phyloP scores from a whole-genome alignment of 2,329 filamentous ascomycete genomes.

The Dactylellina leptospora region DNA sequence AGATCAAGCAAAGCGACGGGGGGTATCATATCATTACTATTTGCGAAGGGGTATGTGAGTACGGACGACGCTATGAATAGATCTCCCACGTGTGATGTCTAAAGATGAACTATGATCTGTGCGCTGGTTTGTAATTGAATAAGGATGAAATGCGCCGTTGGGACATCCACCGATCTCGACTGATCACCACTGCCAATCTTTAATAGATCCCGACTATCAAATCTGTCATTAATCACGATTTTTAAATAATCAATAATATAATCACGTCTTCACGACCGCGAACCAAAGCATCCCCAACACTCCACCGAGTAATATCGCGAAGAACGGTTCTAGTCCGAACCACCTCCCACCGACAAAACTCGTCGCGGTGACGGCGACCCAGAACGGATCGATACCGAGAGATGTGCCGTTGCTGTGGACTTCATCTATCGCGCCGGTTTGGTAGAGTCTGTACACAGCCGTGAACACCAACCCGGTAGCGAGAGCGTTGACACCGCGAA shows the following conservation, averaged over 20 bases:
- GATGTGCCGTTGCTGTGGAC: conserved; percentile 64
- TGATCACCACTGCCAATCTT: too few relatives aligned
- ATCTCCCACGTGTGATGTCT: too few relatives aligned
- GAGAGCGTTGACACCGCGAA: conserved; percentile 68
- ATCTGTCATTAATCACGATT: too few relatives aligned
- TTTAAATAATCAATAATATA: not conserved
- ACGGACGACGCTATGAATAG: too few relatives aligned
- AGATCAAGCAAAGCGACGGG: too few relatives aligned
- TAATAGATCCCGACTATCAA: too few relatives aligned
- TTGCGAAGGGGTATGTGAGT: too few relatives aligned
- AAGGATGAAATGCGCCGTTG: too few relatives aligned
- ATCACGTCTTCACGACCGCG: conserved; percentile 17
- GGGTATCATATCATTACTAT: too few relatives aligned
- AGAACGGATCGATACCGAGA: conserved; percentile 69
- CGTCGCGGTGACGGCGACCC: conserved; percentile 68
- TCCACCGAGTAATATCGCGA: conserved; percentile 31
- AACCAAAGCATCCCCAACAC: conserved; percentile 34
- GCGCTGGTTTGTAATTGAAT: too few relatives aligned
- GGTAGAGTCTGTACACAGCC: conserved; percentile 70
- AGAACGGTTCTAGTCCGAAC: conserved; percentile 37
- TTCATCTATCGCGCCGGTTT: conserved; percentile 69
- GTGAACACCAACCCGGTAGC: conserved; percentile 71
- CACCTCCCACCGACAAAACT: conserved; percentile 48
- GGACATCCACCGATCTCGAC: too few relatives aligned
- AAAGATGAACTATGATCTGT: too few relatives aligned